Conservation (phyloP, 495 filamentous ascomycete species). For the Penicillium egyptiacum region DNA sequence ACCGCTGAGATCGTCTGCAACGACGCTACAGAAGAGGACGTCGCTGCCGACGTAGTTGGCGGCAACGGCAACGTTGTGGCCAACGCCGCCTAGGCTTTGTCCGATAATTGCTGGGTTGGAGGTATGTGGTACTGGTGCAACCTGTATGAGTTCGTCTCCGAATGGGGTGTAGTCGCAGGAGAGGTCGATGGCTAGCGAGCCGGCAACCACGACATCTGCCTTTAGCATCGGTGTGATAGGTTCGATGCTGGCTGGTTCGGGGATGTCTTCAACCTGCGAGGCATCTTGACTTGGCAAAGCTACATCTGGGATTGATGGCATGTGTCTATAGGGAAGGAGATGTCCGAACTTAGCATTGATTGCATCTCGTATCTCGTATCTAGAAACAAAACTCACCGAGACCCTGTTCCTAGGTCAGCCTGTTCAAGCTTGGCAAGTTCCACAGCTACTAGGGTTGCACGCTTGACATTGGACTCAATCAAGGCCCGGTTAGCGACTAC, state of each 20-base stretch:
- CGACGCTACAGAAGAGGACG: slow-evolving; percentile 69
- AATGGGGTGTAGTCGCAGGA: slow-evolving; percentile 72
- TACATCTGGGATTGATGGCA: slow-evolving; percentile 38
- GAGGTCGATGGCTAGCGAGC: slow-evolving; percentile 84
- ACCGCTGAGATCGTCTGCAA: slow-evolving; percentile 77
- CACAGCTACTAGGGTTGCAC: slow-evolving; percentile 76
- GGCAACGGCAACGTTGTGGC: slow-evolving; percentile 86
- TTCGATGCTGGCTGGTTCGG: slow-evolving; percentile 9
- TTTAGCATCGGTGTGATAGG: slow-evolving; percentile 22
- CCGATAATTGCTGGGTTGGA: slow-evolving; percentile 81
- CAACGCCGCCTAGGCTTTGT: slow-evolving; percentile 89
- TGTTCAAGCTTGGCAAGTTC: slow-evolving; percentile 66
- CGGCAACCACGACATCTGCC: slow-evolving; percentile 78
- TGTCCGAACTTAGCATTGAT: slow-evolving; percentile 38
- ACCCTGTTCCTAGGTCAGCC: slow-evolving; percentile 27
- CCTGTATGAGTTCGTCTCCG: slow-evolving; percentile 23
- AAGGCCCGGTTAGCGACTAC: slow-evolving; percentile 74
- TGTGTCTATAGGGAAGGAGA: slow-evolving; percentile 38
- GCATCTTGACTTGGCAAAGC: slow-evolving; percentile 30
- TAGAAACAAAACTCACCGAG: slow-evolving; percentile 43
- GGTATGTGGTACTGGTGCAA: slow-evolving; percentile 64
- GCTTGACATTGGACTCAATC: slow-evolving; percentile 74
- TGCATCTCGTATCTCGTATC: slow-evolving; percentile 20
- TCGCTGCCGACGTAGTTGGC: slow-evolving; percentile 60
- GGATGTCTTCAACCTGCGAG: slow-evolving; percentile 19